Base-by-base conservation (phyloP, 495 filamentous ascomycete species). In the Penicillium canariense region DNA sequence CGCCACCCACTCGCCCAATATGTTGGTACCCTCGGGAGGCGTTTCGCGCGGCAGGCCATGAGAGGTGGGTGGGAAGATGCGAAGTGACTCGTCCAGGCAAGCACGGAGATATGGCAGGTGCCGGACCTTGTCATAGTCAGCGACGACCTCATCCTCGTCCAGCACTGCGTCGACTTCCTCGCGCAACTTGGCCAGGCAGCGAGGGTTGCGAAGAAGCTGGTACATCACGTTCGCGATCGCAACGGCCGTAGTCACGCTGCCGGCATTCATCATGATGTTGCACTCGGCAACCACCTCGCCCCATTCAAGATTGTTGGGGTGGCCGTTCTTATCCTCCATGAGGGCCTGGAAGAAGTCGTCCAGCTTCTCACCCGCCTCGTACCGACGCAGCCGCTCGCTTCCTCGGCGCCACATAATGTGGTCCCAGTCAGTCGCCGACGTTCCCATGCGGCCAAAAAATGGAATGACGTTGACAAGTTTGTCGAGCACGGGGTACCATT, bases 261-360 rank as follows among this genome's bases (percentile, higher is more conserved):
- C 80, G 5, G 76, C 81, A 23, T 79, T 75, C 53, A 83, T 63
- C 34, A 66, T 61, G 14, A 59, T 46, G n/a, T 52, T 47, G 48
- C 67, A 66, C 45, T 73, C 70, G 32, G 71, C 59, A 15, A 68
- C 55, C 2, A 68, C 60, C 42, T 74, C 63, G 17, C 65, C 68
- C 55, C 59, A 69, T 59, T 71, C 68, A 0, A 73, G 68, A 48
- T 62, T 66, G 54, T 68, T 65, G 7, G 68, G 42, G 32, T 76
- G 72, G 1, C 75, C 68, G 17, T 75, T 68, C 59, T 80, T 82
- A 59, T 79, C 77, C 35, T 81, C 73, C 77, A 83, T 78, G n/a
- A 83, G 55, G 2, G 74, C 70, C 28, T 71, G 62, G 68, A 83
- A 83, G 63, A 84, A 83, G 54, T 83, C 81, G 28, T 83, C 78